These are phyloP conservation scores for Xenosphaeropsis pyriputrescens DNA, from an alignment of 2,329 filamentous ascomycete genomes.

Conservation along the genomic window DNA sequence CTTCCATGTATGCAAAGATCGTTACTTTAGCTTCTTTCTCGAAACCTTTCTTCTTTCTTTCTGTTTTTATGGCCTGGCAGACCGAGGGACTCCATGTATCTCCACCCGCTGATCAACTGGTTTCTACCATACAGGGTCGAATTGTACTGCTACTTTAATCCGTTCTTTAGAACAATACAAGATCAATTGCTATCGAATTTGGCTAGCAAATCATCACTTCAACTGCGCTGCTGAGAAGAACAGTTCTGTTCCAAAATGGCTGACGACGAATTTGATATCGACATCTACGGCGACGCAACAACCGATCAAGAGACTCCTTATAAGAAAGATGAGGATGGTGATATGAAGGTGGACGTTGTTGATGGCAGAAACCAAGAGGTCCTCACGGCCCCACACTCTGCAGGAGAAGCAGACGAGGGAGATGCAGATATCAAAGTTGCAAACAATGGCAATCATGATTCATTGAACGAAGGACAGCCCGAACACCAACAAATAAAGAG, in stretches of 20 bases:
- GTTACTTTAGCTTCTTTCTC: no score
- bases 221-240: no score
- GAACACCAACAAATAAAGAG: conserved; percentile 26
- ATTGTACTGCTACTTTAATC: conserved; percentile 9
- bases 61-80: no score
- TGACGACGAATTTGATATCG: conserved; percentile 56
- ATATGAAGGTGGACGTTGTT: conserved; percentile 20
- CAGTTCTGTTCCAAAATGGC: conserved; percentile 30
- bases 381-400: conserved; percentile 17
- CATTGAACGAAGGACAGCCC: conserved; percentile 6
- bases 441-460: conserved; percentile 17
- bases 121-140: conserved; percentile 14
- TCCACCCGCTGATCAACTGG: conserved; percentile 17
- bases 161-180: conserved; percentile 11
- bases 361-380: conserved; percentile 13
- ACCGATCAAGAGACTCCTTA: conserved; percentile 25
- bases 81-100: conserved; percentile 5
- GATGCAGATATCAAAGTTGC: conserved; percentile 26
- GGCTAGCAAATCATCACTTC: no score
- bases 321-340: conserved; percentile 20
- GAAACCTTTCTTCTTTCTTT: no score
- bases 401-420: conserved; percentile 20
- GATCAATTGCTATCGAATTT: conserved; percentile 6
- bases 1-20: conserved; percentile 15
- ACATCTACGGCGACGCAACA: conserved; percentile 51